A percentile compares a stretch with the other conserved stretches of the same genome.
Evolutionary conservation across 148 eudicot species (phyloP).

Genomic region (Nepenthes gracilis): DNA sequence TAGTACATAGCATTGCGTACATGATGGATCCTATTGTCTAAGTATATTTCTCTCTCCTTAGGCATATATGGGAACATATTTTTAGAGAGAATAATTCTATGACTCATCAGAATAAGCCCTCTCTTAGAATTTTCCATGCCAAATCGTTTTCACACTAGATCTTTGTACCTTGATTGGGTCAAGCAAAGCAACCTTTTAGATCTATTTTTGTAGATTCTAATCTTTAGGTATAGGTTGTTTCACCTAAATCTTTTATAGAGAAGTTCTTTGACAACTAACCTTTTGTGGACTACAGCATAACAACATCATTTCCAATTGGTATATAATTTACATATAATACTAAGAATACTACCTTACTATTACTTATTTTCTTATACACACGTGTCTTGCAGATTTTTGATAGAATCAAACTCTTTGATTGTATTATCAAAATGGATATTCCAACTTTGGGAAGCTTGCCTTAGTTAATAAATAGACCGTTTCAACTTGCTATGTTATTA

Average conservation of each 20-base stretch:
- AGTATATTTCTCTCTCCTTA: too few relatives aligned
- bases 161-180: too few relatives aligned
- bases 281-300: background rate
- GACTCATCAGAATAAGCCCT: too few relatives aligned
- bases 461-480: background rate
- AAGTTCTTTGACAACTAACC: background rate
- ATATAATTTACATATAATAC: background rate
- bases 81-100: too few relatives aligned
- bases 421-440: background rate
- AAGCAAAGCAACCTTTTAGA: too few relatives aligned
- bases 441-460: background rate
- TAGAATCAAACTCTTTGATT: background rate
- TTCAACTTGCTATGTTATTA: background rate
- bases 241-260: background rate
- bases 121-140: too few relatives aligned
- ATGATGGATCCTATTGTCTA: too few relatives aligned
- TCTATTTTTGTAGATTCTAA: background rate
- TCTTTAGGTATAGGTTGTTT: background rate
- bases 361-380: background rate
- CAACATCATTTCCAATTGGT: background rate
- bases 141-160: too few relatives aligned
- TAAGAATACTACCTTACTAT: background rate
- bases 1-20: too few relatives aligned
- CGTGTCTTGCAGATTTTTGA: background rate
- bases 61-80: too few relatives aligned